Conservation (phyloP, 306 rosid species). For the Gastrolobium villosum region DNA sequence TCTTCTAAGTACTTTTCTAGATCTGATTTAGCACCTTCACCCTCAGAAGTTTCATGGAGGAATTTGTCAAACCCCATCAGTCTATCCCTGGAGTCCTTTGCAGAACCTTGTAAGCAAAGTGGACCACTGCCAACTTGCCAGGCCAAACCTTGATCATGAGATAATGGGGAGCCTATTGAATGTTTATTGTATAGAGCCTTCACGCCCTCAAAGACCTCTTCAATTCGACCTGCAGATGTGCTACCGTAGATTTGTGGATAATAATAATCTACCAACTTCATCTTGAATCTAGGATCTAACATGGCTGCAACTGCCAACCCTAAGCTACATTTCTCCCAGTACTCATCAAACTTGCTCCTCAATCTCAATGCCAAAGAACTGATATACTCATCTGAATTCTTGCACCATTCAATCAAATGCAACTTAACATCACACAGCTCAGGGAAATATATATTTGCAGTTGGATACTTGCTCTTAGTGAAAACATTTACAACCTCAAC, state of each 20-base stretch:
- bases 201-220: slow-evolving; percentile 76
- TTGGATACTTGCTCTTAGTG: slow-evolving; percentile 68
- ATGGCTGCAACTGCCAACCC: slow-evolving; percentile 93
- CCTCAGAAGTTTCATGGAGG: slow-evolving; percentile 83
- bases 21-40: slow-evolving; percentile 85
- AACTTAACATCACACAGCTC: slow-evolving; percentile 90
- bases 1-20: slow-evolving; percentile 96
- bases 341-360: slow-evolving; percentile 90
- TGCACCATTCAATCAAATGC: slow-evolving; percentile 92
- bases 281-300: slow-evolving; percentile 95
- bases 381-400: slow-evolving; percentile 76
- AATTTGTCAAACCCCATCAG: slow-evolving; percentile 93
- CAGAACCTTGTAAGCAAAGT: slow-evolving; percentile 61
- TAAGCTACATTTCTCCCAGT: slow-evolving; percentile 91
- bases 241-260: slow-evolving; percentile 87
- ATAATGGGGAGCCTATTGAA: slow-evolving; percentile 78
- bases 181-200: slow-evolving; percentile 88
- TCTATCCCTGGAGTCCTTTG: slow-evolving; percentile 82
- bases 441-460: slow-evolving; percentile 86
- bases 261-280: slow-evolving; percentile 91
- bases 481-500: slow-evolving; percentile 71
- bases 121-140: slow-evolving; percentile 77
- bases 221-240: slow-evolving; percentile 64
- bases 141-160: slow-evolving; percentile 76
- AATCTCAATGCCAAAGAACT: slow-evolving; percentile 75